These are phyloP conservation scores for Trichoderma harzianum DNA, from an alignment of 2,329 filamentous ascomycete genomes.

Conservation along the genomic window DNA sequence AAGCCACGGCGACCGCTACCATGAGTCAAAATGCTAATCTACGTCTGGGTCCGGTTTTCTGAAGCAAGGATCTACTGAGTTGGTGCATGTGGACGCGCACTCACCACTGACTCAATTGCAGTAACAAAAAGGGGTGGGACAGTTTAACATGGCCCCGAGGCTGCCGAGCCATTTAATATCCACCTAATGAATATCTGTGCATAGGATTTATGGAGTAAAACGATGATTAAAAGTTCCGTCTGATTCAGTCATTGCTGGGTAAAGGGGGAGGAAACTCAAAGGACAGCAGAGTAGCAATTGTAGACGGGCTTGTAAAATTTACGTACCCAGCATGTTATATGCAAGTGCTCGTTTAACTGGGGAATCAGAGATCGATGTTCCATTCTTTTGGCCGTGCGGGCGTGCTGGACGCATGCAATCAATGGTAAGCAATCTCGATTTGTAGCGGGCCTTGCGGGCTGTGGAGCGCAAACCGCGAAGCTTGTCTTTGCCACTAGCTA, in stretches of 20 bases:
- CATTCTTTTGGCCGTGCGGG: neutral
- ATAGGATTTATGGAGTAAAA: neutral
- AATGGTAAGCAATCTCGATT: conserved; percentile 8
- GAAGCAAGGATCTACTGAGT: neutral
- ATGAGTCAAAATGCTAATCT: neutral
- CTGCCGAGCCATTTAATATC: neutral
- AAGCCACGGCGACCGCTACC: neutral
- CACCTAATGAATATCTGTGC: neutral
- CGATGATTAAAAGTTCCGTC: neutral
- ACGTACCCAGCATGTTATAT: neutral
- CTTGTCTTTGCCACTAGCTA: conserved; percentile 7
- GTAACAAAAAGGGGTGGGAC: too few relatives aligned
- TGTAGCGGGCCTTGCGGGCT: neutral
- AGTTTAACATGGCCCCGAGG: neutral
- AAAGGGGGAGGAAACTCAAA: neutral
- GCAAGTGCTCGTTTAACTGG: neutral
- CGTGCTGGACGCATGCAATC: neutral
- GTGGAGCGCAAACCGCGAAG: neutral
- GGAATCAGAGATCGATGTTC: neutral
- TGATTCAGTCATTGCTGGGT: neutral
- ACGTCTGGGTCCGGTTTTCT: neutral
- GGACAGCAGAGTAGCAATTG: neutral
- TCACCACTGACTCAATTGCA: neutral
- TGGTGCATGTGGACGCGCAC: neutral
- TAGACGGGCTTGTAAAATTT: neutral